Conservation (phyloP, 805 yeast species). For the Candida dajiaensis region DNA sequence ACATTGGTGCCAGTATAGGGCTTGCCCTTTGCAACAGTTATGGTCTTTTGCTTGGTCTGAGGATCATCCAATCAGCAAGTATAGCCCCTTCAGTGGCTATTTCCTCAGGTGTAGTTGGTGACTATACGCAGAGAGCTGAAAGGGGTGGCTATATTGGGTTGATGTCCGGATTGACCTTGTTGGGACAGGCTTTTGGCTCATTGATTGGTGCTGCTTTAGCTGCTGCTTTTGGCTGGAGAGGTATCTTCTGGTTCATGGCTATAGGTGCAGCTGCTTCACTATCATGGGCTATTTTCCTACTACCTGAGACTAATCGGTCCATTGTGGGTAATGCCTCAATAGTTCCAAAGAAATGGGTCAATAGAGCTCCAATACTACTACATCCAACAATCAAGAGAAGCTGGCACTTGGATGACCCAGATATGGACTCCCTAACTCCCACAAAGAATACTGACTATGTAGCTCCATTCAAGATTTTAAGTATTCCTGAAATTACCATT, state of each 20-base stretch:
- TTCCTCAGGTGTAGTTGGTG: slow-evolving; percentile 67
- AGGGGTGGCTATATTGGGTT: slow-evolving; percentile 71
- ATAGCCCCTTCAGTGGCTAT: slow-evolving; percentile 73
- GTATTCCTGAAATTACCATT: slow-evolving; percentile 38
- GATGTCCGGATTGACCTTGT: slow-evolving; percentile 54
- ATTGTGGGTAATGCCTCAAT: slow-evolving; percentile 74
- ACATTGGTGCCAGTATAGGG: slow-evolving; percentile 58
- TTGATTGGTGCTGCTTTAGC: slow-evolving; percentile 46
- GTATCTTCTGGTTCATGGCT: slow-evolving; percentile 69
- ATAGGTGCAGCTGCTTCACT: slow-evolving; percentile 45
- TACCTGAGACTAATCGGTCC: slow-evolving; percentile 74
- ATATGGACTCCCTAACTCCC: slow-evolving; percentile 24
- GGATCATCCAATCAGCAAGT: slow-evolving; percentile 75
- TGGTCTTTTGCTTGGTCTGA: slow-evolving; percentile 53
- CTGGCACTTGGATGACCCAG: slow-evolving; percentile 28
- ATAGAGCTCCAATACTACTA: slow-evolving; percentile 40
- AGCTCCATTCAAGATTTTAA: slow-evolving; percentile 39
- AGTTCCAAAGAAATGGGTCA: slow-evolving; percentile 37
- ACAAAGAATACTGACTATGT: slow-evolving; percentile 21
- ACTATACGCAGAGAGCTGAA: slow-evolving; percentile 55
- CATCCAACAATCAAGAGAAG: slow-evolving; percentile 6
- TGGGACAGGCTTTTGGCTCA: slow-evolving; percentile 79
- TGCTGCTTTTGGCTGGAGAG: slow-evolving; percentile 60
- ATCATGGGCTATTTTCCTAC: slow-evolving; percentile 25
- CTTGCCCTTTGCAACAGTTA: slow-evolving; percentile 53